Evolutionary conservation across 306 rosid genomes (phyloP), one percentile per base, ranked within the genome.

Genomic region (Oemleria cerasiformis): DNA sequence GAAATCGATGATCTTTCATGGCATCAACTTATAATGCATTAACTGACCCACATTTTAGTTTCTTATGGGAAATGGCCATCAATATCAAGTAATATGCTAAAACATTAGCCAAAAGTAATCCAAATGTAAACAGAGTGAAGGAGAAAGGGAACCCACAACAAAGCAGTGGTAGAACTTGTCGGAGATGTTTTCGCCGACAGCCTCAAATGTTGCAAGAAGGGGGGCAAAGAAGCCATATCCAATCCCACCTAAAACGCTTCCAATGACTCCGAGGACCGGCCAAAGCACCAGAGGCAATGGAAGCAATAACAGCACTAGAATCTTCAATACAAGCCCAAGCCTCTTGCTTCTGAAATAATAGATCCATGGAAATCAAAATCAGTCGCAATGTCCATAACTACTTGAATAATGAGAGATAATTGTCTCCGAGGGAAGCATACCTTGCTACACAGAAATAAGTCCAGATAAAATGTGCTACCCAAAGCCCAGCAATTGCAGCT

Each of bases 211-310:
- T 62, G 89, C 85, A 75, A 89, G 75, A 76, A 92, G 86, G 43
- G 97, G 97, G 71, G 80, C 54, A 56, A 92, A 89, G 55, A 86
- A 47, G 6, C 96, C 97, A 77, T 86, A 92, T 83, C 92, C 97
- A 30, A 92, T 67, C 79, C 92, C 97, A 55, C 88, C 92, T 57
- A 92, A 81, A 63, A 89, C 39, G 78, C 96, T 89, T 65, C 88
- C 89, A 75, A 73, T 59, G 75, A 87, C 47, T 39, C 96, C 93
- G 72, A 84, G 21, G 62, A 78, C 51, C 19, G 93, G 93, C 87
- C 85, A 84, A 34, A 91, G 84, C 14, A 82, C 41, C 48, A 88
- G 61, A 65, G 96, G 97, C 73, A 88, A 62, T 25, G 96, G 91
- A 77, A 88, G 78, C 57, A 73, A 77, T 68, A 87, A 59, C 68